Base-by-base conservation (phyloP, 768 basidiomycete genomes). In the Serpula lacrymans region DNA sequence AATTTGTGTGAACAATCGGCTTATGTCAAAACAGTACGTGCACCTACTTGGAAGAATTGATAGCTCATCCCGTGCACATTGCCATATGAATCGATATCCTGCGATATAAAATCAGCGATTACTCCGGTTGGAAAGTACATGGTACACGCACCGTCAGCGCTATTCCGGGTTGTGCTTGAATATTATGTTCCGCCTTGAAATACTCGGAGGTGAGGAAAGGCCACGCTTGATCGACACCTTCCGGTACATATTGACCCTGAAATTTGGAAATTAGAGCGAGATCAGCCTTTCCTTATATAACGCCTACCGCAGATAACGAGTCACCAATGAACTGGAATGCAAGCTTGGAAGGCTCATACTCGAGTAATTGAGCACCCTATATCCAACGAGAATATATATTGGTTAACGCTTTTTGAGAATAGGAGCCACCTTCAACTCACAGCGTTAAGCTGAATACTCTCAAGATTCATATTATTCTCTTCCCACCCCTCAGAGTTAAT, bases 401-500 rank as follows among this genome's bases (percentile, higher is more conserved):
- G n/a, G 13, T 39, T 13, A n/a, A 31, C 13, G n/a, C 3, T 17
- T 4, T 23, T 22, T 13, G 3, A 25, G 14, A 13, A 9, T 13
- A 7, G 18, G n/a, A n/a, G n/a, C n/a, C n/a, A n/a, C n/a, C n/a
- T 10, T 4, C 13, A 6, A 46, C 55, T 13, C 46, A 77, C 75
- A 42, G 52, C 21, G 44, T 79, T 78, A 5, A 78, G 37, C 2
- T 49, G 51, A 31, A 80, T 60, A 27, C 62, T 68, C 50, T 77
- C 67, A 5, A 80, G 57, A 46, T 78, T 71, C 35, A 78, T 68
- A 7, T 75, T 68, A 49, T 79, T 78, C 47, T 78, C 69, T 54
- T 78, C 72, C 77, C 78, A 80, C 14, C 78, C 77, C 45, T 77
- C 68, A 5, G 69, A 72, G 39, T 78, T 75, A 39, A 80, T 57